Base-by-base conservation (phyloP, 352 stramenopile species). In the Peronospora farinosa region DNA sequence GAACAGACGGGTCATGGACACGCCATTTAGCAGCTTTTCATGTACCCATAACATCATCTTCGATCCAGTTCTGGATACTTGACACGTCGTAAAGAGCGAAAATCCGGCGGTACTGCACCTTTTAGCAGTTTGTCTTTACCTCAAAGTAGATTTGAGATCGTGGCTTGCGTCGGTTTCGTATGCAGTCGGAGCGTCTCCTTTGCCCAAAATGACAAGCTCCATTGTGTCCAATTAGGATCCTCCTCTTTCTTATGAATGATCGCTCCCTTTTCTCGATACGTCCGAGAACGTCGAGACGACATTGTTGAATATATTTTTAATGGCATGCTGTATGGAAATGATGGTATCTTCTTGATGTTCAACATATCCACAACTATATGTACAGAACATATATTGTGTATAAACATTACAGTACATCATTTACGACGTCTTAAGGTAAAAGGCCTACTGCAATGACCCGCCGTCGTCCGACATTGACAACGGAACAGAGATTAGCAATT, bases 401-500 rank as follows among this genome's bases (percentile, higher is more conserved):
- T 31, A 21, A 21, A 21, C 19, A 21, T 21, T 21, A 3, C 19
- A 21, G 19, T 21, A 21, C 19, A 3, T n/a, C n/a, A n/a, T n/a
- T n/a, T n/a, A n/a, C n/a, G n/a, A n/a, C n/a, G n/a, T n/a, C n/a
- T n/a, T n/a, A n/a, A n/a, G n/a, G n/a, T n/a, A n/a, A n/a, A n/a
- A n/a, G n/a, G n/a, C n/a, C 19, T 21, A 21, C 19, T 21, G 19
- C 19, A 3, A 21, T 21, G 19, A 21, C 27, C 27, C 5, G 27
- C 27, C 35, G 54, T 30, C 35, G 54, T 30, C 45, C 79, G 74
- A 28, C 25, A 44, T 59, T 91, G 17, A 88, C 74, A 46, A 63
- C 69, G 51, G 73, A 85, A 59, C 74, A 88, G 63, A 81, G 73
- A 52, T 67, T 73, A 5, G 56, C 72, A 27, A 87, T 91, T 62